These are phyloP conservation scores for Rhynchospora tenuis DNA, from an alignment of 176 grass and related monocot species.

Conservation along the genomic window DNA sequence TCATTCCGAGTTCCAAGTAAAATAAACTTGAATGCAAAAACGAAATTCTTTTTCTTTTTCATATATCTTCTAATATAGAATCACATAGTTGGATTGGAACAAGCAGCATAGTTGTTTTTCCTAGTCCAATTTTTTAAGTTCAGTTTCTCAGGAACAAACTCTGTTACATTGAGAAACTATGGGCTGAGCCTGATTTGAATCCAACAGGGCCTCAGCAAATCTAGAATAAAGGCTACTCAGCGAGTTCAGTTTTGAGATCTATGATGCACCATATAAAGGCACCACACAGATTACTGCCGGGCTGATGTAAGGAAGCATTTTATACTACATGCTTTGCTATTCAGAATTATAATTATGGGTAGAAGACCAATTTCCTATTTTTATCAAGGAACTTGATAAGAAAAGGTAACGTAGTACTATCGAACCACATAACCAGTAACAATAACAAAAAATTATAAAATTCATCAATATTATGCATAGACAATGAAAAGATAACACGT, in stretches of 20 bases:
- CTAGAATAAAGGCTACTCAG: neutral
- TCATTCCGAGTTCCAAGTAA: too few species aligned
- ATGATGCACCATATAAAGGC: neutral
- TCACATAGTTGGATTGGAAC: neutral
- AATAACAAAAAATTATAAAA: neutral
- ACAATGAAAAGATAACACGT: neutral
- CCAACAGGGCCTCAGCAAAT: neutral
- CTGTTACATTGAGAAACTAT: too few species aligned
- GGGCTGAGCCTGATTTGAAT: neutral
- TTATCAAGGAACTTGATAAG: neutral
- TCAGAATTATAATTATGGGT: neutral
- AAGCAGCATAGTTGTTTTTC: neutral
- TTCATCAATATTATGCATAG: neutral
- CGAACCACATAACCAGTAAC: neutral
- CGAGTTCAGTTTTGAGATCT: neutral
- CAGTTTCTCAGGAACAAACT: too few species aligned
- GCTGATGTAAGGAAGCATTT: neutral
- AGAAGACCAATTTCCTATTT: neutral
- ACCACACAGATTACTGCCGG: neutral
- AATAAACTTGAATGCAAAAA: too few species aligned
- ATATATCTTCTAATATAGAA: too few species aligned
- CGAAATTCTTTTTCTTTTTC: too few species aligned
- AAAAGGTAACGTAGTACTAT: too few species aligned
- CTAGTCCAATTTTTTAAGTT: neutral
- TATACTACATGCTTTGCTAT: neutral